These are phyloP conservation scores for Emmonsiellopsis sp. DNA, from an alignment of 2,329 filamentous ascomycete genomes.

Conservation along the genomic window DNA sequence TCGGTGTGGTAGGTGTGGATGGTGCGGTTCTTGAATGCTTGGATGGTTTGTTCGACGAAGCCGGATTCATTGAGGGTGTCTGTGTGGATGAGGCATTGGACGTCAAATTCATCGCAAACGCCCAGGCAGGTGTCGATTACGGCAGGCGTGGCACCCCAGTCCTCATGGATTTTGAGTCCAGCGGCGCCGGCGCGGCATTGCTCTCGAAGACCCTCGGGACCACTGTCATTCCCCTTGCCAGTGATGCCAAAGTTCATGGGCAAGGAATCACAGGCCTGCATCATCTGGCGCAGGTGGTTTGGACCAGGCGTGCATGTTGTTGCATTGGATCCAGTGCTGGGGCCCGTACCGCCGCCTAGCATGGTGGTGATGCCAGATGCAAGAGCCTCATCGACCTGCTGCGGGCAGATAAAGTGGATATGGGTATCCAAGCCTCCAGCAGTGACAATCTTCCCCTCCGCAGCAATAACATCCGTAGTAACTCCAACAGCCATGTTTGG, in stretches of 20 bases:
- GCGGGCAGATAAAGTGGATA: slow-evolving; percentile 91
- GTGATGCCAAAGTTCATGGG: slow-evolving; percentile 88
- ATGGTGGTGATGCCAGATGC: slow-evolving; percentile 83
- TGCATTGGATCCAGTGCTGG: slow-evolving; percentile 82
- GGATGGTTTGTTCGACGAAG: slow-evolving; percentile 88
- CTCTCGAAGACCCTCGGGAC: slow-evolving; percentile 60
- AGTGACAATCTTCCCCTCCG: slow-evolving; percentile 82
- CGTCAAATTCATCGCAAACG: slow-evolving; percentile 83
- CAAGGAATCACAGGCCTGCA: slow-evolving; percentile 72
- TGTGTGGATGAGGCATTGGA: slow-evolving; percentile 91
- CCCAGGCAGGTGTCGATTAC: slow-evolving; percentile 80
- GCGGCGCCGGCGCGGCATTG: slow-evolving; percentile 77
- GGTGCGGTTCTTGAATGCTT: slow-evolving; percentile 73
- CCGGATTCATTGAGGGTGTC: slow-evolving; percentile 95
- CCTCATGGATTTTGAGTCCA: slow-evolving; percentile 89
- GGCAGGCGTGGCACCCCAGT: slow-evolving; percentile 87
- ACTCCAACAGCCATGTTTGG: slow-evolving; percentile 72
- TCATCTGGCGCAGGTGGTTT: slow-evolving; percentile 77
- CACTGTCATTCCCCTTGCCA: slow-evolving; percentile 84
- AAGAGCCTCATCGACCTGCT: slow-evolving; percentile 76
- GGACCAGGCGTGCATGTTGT: slow-evolving; percentile 89
- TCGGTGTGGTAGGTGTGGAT: slow-evolving; percentile 98
- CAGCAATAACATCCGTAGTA: slow-evolving; percentile 86
- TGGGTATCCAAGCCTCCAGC: slow-evolving; percentile 84
- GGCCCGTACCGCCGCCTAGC: slow-evolving; percentile 83